phyloP scores from a whole-genome alignment of 1,284 basidiomycete species.

The Microbotryum lychnidis-dioicae region DNA sequence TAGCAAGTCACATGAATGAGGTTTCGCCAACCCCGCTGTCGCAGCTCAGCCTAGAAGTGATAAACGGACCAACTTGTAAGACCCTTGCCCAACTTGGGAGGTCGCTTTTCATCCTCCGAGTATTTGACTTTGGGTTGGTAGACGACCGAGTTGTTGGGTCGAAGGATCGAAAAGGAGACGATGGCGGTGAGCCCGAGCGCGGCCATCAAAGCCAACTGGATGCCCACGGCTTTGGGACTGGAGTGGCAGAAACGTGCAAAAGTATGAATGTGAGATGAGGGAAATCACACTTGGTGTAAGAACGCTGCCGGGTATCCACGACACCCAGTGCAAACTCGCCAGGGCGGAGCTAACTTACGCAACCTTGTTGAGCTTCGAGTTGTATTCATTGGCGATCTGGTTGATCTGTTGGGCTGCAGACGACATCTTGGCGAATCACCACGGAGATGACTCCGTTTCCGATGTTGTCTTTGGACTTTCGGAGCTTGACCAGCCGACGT shows the following conservation, averaged over 20 bases:
- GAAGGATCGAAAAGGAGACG: slow-evolving; percentile 63
- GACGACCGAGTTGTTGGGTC: slow-evolving; percentile 67
- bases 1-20: slow-evolving; percentile 1
- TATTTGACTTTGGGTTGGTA: slow-evolving; percentile 85
- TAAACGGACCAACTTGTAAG: slow-evolving; percentile 55
- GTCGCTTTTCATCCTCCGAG: slow-evolving; percentile 68
- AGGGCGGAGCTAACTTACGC: slow-evolving; percentile 17
- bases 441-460: no score
- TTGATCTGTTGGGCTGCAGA: slow-evolving; percentile 6
- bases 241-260: neutral
- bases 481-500: no score
- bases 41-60: neutral
- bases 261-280: neutral
- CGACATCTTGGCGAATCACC: no score
- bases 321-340: neutral
- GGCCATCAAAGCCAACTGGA: slow-evolving; percentile 60
- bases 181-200: slow-evolving; percentile 48
- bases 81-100: slow-evolving; percentile 69
- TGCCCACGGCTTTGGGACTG: slow-evolving; percentile 64
- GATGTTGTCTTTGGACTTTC: no score
- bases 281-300: neutral
- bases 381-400: slow-evolving; percentile 34
- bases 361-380: slow-evolving; percentile 38
- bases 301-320: neutral
- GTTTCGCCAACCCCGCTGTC: neutral